These are phyloP conservation scores for Sistotremastrum suecicum DNA, from an alignment of 768 basidiomycete genomes.

Conservation along the genomic window DNA sequence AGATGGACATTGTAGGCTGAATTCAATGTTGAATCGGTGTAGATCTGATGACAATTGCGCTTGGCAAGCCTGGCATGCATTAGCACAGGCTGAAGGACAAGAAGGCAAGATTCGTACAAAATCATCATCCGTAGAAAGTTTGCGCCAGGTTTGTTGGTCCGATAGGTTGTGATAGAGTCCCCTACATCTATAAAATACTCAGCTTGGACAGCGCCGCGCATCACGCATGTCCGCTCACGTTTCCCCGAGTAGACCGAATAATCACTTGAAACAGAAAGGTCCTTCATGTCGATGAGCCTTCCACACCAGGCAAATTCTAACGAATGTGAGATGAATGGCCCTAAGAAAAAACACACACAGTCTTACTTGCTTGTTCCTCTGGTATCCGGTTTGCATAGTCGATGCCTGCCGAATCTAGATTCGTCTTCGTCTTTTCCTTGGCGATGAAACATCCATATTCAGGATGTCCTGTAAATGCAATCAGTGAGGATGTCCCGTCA, in stretches of 20 bases:
- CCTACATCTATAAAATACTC: constrained; percentile 32
- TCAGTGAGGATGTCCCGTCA: too few species aligned
- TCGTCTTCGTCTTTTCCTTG: constrained; percentile 76
- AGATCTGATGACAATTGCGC: constrained; percentile 66
- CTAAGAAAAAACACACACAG: too few species aligned
- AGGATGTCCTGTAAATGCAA: constrained; percentile 48
- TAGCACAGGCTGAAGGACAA: neutral
- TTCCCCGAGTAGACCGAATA: constrained; percentile 41
- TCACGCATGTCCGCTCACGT: neutral
- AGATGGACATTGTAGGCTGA: constrained; percentile 41
- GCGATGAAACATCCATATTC: constrained; percentile 92
- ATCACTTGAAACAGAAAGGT: constrained; percentile 69
- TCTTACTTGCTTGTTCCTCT: too few species aligned
- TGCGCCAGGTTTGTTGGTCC: constrained; percentile 47
- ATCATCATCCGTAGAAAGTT: constrained; percentile 63
- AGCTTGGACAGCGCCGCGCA: neutral
- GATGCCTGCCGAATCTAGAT: constrained; percentile 50
- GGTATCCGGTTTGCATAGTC: constrained; percentile 24
- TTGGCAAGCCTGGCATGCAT: constrained; percentile 42
- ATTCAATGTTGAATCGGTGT: constrained; percentile 63
- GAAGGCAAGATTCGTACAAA: constrained; percentile 32
- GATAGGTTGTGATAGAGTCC: constrained; percentile 59
- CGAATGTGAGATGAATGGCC: neutral
- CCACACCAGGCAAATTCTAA: constrained; percentile 94
- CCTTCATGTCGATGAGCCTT: constrained; percentile 55